Evolutionary conservation across 2,329 filamentous ascomycete species (phyloP).

Genomic region (Talaromyces funiculosus): DNA sequence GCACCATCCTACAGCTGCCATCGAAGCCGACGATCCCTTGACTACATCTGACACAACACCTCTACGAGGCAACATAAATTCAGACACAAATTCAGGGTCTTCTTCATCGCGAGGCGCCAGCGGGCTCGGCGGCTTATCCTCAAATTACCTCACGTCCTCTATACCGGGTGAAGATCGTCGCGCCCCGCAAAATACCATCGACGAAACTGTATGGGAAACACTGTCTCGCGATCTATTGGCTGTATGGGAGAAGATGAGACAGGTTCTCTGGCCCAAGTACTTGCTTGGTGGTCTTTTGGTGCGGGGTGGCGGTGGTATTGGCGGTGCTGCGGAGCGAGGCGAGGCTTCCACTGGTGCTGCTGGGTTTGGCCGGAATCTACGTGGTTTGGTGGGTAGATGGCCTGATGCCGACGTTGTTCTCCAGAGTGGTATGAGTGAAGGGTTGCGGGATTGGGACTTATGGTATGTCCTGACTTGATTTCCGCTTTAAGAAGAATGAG

Average conservation of each 20-base stretch:
- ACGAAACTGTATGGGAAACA: conserved; percentile 97
- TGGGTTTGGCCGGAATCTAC: conserved; percentile 44
- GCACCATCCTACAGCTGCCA: conserved; percentile 47
- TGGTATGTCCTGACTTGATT: conserved; percentile 50
- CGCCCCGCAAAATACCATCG: conserved; percentile 86
- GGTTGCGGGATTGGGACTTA: conserved; percentile 92
- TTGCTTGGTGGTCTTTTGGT: conserved; percentile 65
- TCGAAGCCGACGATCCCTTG: conserved; percentile 89
- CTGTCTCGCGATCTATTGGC: conserved; percentile 83
- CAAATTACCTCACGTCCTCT: conserved; percentile 78
- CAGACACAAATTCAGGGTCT: conserved; percentile 34
- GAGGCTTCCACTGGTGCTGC: conserved; percentile 35
- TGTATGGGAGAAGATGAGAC: conserved; percentile 96
- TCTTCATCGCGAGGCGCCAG: conserved; percentile 35
- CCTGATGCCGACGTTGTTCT: conserved; percentile 62
- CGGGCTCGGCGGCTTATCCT: conserved; percentile 47
- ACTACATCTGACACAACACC: conserved; percentile 67
- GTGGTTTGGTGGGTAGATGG: conserved; percentile 57
- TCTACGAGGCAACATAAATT: conserved; percentile 76
- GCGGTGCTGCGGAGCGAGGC: conserved; percentile 52
- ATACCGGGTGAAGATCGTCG: conserved; percentile 90
- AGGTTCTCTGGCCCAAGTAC: conserved; percentile 94
- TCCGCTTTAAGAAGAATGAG: not conserved
- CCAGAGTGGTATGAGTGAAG: conserved; percentile 74
- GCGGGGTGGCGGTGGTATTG: conserved; percentile 49